Evolutionary conservation across 768 basidiomycete species (phyloP), one percentile per base, ranked within the genome.

Genomic region (Tremella fuciformis): DNA sequence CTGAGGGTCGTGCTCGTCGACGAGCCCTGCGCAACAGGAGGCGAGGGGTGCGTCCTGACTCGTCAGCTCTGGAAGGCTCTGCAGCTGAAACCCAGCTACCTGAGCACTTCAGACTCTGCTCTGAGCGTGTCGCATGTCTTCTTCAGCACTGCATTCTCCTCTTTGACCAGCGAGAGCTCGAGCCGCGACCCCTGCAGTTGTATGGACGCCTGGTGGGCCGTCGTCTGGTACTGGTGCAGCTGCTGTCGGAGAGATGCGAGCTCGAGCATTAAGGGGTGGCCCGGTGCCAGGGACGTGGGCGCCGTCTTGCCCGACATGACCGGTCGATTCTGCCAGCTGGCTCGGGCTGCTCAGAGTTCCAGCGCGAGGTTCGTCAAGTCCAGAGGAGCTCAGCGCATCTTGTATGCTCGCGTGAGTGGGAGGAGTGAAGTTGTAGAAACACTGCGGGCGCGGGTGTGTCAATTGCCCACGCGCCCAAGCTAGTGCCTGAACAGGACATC

Each of bases 241-340:
- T 75, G 71, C 13, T 64, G 58, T n/a, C 77, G 66, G 8, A 78
- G 63, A 0, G 72, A 70, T 13, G 63, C 50, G 24, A 78, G 68
- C 60, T 78, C 77, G 15, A 64, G 57, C 7, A 70, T 65, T 16
- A 78, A 68, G 16, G 77, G 77, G 53, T 78, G 77, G 1, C 66
- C 57, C 1, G 59, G 8, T 2, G 69, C 59, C 2, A 73, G 61
- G 4, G 58, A 16, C 9, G 52, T 34, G 22, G 42, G 29, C n/a
- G 54, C 13, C 1, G 47, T n/a, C 26, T 53, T 19, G 8, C 38
- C 11, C 8, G 53, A 42, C 53, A 55, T 55, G 53, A 16, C 22
- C 34, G 29, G 11, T 21, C n/a, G 21, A 18, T 29, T 7, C 21
- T 3, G 7, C 49, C 6, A 34, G 29, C 4, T 11, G 29, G 29